Base-by-base conservation (phyloP, 441 rosid genomes). In the Hura crepitans region DNA sequence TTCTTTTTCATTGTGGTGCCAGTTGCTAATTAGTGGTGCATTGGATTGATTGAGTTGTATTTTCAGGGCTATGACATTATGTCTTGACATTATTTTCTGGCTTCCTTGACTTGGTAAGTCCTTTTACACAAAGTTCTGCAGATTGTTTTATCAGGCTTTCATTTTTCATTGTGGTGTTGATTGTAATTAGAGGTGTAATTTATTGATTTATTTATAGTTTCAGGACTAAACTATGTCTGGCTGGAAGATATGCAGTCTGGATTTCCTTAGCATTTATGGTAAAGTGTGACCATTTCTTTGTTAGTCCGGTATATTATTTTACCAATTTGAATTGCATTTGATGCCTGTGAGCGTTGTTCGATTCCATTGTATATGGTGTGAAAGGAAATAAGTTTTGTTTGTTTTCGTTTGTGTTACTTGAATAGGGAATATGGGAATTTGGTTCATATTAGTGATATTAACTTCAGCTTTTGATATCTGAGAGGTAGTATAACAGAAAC, bases 71-170 rank as follows among this genome's bases (percentile, higher is more conserved):
- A n/a, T 51, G 62, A 11, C 42, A 8, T 12, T 62, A n/a, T 30
- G 23, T 35, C 43, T 68, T 51, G 62, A 35, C 0, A 5, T 2
- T 33, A 33, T 33, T 33, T 35, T 35, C 6, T 35, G 39, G 39
- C 39, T 27, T 15, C 39, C 18, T 59, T 42, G 53, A 28, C 46
- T 4, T 31, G 35, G 75, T 46, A 61, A 42, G 76, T 31, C 56
- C 71, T 51, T 35, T 35, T 35, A 30, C 5, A 5, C 9, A 35
- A 25, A 51, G 27, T 70, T 61, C 35, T 27, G 8, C 49, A 0
- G 9, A 28, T 27, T 27, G 37, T 8, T 28, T 27, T 10, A 37
- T 6, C 28, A 18, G 18, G 37, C 37, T 12, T 42, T 59, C 13
- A 27, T 7, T 31, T 46, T 20, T 58, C 20, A 13, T 25, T 49